Percentiles rank a stretch among this genome's conserved stretches.
Evolutionary conservation across 139 green algal species (phyloP).

Genomic region (Chlamydomonas schloesseri): DNA sequence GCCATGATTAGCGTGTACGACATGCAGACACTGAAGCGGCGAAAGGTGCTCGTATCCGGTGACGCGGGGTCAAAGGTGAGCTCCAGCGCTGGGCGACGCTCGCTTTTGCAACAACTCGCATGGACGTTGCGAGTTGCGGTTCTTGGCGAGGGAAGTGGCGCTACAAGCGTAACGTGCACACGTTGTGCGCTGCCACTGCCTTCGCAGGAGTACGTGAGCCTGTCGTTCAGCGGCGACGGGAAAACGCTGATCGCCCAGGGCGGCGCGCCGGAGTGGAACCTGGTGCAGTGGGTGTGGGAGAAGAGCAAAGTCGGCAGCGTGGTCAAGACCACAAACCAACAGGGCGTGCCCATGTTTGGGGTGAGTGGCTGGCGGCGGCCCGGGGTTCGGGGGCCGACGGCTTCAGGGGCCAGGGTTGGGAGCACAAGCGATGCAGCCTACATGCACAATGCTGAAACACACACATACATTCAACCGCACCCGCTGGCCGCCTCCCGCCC

Average conservation of each 20-base stretch:
- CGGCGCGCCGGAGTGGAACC: constrained; percentile 89
- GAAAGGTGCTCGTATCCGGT: constrained; percentile 82
- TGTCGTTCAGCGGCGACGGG: constrained; percentile 89
- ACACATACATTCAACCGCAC: too few relatives aligned
- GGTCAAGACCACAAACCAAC: constrained; percentile 66
- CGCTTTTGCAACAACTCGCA: too few relatives aligned
- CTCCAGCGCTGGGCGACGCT: too few relatives aligned
- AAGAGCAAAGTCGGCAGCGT: constrained; percentile 82
- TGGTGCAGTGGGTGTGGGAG: constrained; percentile 93
- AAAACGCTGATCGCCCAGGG: constrained; percentile 86
- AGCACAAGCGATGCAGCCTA: too few relatives aligned
- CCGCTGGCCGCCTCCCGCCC: too few relatives aligned
- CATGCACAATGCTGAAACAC: too few relatives aligned
- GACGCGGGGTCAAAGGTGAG: constrained; percentile 81
- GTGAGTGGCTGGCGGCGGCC: constrained; percentile 37
- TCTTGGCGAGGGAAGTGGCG: too few relatives aligned
- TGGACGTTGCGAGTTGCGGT: too few relatives aligned
- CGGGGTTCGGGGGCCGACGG: not conserved
- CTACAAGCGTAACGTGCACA: too few relatives aligned
- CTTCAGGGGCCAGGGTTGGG: not conserved
- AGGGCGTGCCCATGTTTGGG: constrained; percentile 45
- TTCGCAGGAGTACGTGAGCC: constrained; percentile 85
- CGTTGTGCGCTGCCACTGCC: too few relatives aligned
- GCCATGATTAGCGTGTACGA: constrained; percentile 89
- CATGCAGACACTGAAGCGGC: constrained; percentile 87